These are phyloP conservation scores for Actinidia arguta DNA, from an alignment of 179 eudicot genomes.

Conservation along the genomic window DNA sequence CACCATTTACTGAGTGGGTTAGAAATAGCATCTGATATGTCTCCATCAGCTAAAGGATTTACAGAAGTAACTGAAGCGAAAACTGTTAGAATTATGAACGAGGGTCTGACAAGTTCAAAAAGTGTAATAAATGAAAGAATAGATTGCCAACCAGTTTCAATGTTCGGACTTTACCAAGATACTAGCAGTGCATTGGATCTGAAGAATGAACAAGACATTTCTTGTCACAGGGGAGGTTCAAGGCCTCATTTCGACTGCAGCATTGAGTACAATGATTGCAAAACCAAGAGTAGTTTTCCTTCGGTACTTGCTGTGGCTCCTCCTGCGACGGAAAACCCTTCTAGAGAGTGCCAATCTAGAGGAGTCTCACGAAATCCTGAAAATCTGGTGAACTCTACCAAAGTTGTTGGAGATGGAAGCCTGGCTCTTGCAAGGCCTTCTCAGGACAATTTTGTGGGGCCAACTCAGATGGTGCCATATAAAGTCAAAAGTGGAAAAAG, in stretches of 20 bases:
- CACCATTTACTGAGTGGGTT: conserved; percentile 12
- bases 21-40: conserved; percentile 28
- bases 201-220: conserved; percentile 18
- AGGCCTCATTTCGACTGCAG: conserved; percentile 25
- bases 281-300: not conserved
- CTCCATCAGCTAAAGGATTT: conserved; percentile 27
- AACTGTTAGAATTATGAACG: conserved; percentile 21
- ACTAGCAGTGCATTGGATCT: conserved; percentile 12
- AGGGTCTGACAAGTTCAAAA: conserved; percentile 26
- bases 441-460: conserved; percentile 12
- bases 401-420: conserved; percentile 31
- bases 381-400: conserved; percentile 23
- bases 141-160: conserved; percentile 15
- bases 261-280: conserved; percentile 1
- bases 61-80: conserved; percentile 30
- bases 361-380: conserved; percentile 22
- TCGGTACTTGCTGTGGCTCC: conserved; percentile 20
- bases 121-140: conserved; percentile 23
- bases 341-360: conserved; percentile 8
- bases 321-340: conserved; percentile 29
- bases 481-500: conserved; percentile 28
- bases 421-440: conserved; percentile 29
- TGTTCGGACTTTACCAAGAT: conserved; percentile 21
- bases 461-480: conserved; percentile 29
- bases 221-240: conserved; percentile 5